Evolutionary conservation across 768 basidiomycete genomes (phyloP).

Genomic region (Mycena alexandri): DNA sequence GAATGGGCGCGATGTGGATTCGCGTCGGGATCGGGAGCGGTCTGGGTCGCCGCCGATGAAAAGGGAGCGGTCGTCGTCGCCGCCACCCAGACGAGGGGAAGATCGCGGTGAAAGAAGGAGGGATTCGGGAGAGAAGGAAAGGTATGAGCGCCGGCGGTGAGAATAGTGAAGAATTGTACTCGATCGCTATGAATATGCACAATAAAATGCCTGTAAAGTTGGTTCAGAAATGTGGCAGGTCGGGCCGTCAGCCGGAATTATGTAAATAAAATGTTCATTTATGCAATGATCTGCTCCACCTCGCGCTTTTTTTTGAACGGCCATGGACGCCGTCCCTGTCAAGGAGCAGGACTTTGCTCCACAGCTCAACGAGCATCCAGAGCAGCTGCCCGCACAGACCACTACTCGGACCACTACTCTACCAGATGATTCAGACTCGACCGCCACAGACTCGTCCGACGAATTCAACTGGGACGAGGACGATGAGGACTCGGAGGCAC

Average conservation of each 20-base stretch:
- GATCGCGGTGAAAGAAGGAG: not conserved
- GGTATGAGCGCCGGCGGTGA: slow-evolving; percentile 39
- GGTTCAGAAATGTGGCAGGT: no score
- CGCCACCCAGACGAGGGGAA: slow-evolving; percentile 33
- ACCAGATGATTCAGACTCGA: slow-evolving; percentile 55
- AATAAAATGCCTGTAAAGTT: not conserved
- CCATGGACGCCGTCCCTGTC: slow-evolving; percentile 27
- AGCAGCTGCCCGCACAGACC: slow-evolving; percentile 23
- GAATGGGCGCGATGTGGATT: slow-evolving; percentile 1
- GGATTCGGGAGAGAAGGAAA: slow-evolving; percentile 39
- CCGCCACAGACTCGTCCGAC: slow-evolving; percentile 73
- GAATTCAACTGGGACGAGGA: slow-evolving; percentile 85
- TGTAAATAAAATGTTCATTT: no score
- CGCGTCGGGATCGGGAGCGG: slow-evolving; percentile 10
- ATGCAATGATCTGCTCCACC: no score
- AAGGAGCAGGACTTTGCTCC: slow-evolving; percentile 44
- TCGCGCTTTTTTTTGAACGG: no score
- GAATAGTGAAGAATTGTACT: not conserved
- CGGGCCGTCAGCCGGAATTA: no score
- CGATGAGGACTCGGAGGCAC: slow-evolving; percentile 56
- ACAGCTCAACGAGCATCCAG: slow-evolving; percentile 35
- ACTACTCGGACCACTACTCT: not conserved
- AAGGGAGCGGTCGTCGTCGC: slow-evolving; percentile 38
- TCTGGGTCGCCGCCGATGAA: slow-evolving; percentile 25
- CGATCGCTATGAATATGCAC: no score